These are phyloP conservation scores for Solioccasus polychromus DNA, from an alignment of 768 basidiomycete species.

Conservation along the genomic window DNA sequence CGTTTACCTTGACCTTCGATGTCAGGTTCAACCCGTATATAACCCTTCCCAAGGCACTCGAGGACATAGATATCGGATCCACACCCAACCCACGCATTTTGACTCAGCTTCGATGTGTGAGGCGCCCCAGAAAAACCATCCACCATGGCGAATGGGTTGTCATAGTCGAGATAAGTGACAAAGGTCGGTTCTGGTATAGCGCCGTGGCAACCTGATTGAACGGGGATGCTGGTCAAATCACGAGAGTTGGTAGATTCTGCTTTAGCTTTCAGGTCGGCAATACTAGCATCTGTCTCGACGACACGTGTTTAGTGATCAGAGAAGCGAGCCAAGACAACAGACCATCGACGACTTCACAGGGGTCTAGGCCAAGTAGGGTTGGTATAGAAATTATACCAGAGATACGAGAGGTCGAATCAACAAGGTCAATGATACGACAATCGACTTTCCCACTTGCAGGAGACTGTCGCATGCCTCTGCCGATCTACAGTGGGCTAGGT, in stretches of 20 bases:
- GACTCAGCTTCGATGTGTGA: conserved; percentile 52
- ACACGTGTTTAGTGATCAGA: background rate
- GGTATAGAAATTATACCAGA: conserved; percentile 75
- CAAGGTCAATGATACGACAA: conserved; percentile 90
- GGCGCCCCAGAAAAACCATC: conserved; percentile 49
- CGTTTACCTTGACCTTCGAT: conserved; percentile 35
- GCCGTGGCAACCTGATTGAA: conserved; percentile 22
- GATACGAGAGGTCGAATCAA: conserved; percentile 69
- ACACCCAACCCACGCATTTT: conserved; percentile 77
- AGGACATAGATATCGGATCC: conserved; percentile 69
- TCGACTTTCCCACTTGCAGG: conserved; percentile 76
- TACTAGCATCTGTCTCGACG: conserved; percentile 45
- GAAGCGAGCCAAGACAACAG: conserved; percentile 6
- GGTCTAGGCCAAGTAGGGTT: conserved; percentile 82
- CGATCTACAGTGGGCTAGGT: conserved; percentile 61
- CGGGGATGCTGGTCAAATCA: conserved; percentile 1
- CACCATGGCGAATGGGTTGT: conserved; percentile 65
- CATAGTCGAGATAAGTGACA: conserved; percentile 74
- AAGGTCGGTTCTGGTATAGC: conserved; percentile 54
- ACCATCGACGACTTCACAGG: conserved; percentile 64
- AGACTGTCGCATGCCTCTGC: conserved; percentile 86
- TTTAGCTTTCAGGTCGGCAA: conserved; percentile 46
- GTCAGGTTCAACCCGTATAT: conserved; percentile 57
- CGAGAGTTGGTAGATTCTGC: conserved; percentile 23
- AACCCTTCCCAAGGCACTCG: conserved; percentile 69